These are phyloP conservation scores for Tribonema minus DNA, from an alignment of 108 stramenopile species.

Conservation along the genomic window DNA sequence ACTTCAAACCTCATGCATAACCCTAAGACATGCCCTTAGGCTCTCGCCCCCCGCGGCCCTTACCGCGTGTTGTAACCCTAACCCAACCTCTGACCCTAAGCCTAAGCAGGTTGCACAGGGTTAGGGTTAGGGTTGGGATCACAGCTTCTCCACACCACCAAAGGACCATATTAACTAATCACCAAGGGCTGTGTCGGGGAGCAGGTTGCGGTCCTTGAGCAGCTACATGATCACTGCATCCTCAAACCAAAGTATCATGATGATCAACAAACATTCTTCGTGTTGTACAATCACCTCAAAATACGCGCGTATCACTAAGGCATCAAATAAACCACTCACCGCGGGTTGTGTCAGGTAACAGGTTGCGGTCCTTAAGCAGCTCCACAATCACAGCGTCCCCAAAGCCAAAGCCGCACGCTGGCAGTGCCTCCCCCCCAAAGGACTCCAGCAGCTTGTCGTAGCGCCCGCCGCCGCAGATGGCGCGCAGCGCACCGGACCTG, in stretches of 20 bases:
- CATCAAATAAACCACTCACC: neutral
- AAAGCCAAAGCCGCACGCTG: constrained; percentile 95
- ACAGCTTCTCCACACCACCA: no score
- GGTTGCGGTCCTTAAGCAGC: constrained; percentile 74
- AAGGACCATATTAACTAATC: neutral
- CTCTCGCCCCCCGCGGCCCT: no score
- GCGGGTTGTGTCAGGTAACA: constrained; percentile 79
- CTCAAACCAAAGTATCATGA: constrained; percentile 74
- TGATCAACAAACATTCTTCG: neutral
- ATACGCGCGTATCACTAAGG: neutral
- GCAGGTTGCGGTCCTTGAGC: constrained; percentile 72
- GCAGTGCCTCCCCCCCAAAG: constrained; percentile 88
- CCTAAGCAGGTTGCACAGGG: no score
- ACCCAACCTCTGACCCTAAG: no score
- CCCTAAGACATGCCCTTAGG: no score
- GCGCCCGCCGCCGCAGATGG: constrained; percentile 94
- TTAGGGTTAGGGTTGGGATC: no score
- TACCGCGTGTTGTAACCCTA: no score
- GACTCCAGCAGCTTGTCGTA: constrained; percentile 91
- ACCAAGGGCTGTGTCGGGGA: constrained; percentile 76
- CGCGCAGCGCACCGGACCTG: constrained; percentile 83
- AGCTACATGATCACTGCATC: constrained; percentile 97
- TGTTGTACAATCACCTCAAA: neutral
- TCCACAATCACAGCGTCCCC: constrained; percentile 98
- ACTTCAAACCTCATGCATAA: no score